Conservation (phyloP, 1,139 yeast genomes). For the Blastobotrys indianensis region DNA sequence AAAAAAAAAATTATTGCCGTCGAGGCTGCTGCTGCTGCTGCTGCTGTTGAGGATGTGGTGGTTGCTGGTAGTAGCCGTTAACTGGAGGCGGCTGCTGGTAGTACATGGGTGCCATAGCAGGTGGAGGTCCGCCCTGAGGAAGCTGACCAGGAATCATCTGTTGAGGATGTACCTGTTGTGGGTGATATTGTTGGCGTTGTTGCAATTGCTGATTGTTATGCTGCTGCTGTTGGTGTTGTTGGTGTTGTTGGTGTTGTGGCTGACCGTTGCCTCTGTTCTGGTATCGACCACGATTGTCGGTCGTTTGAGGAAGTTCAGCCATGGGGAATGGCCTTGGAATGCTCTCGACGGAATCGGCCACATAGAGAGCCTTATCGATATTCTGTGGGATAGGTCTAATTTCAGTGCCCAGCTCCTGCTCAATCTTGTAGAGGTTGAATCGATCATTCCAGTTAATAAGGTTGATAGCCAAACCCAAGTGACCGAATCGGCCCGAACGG, state of each 20-base stretch:
- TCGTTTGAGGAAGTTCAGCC: constrained; percentile 51
- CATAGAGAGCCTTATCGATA: constrained; percentile 84
- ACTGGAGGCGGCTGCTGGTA: constrained; percentile 2
- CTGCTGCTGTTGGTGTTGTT: constrained; percentile 23
- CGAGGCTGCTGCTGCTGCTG: constrained; percentile 10
- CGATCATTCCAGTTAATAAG: constrained; percentile 96
- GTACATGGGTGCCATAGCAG: constrained; percentile 5
- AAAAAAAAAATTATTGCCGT: neutral
- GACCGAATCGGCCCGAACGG: constrained; percentile 99
- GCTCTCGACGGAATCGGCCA: constrained; percentile 67
- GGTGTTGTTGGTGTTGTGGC: constrained; percentile 21
- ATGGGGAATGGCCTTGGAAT: constrained; percentile 88
- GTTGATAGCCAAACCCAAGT: constrained; percentile 94
- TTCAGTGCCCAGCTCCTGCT: constrained; percentile 96
- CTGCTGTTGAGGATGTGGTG: constrained; percentile 16
- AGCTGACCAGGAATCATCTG: constrained; percentile 13
- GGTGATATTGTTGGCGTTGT: constrained; percentile 19
- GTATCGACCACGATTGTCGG: constrained; percentile 22
- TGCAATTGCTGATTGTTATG: constrained; percentile 19
- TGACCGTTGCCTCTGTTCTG: constrained; percentile 18
- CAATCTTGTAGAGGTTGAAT: constrained; percentile 87
- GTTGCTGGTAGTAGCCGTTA: constrained; percentile 15
- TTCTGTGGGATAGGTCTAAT: constrained; percentile 92
- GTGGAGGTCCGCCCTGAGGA: constrained; percentile 16
- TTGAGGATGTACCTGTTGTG: constrained; percentile 12